Conservation (phyloP, 768 basidiomycete species). For the Tephrocybe sp. region DNA sequence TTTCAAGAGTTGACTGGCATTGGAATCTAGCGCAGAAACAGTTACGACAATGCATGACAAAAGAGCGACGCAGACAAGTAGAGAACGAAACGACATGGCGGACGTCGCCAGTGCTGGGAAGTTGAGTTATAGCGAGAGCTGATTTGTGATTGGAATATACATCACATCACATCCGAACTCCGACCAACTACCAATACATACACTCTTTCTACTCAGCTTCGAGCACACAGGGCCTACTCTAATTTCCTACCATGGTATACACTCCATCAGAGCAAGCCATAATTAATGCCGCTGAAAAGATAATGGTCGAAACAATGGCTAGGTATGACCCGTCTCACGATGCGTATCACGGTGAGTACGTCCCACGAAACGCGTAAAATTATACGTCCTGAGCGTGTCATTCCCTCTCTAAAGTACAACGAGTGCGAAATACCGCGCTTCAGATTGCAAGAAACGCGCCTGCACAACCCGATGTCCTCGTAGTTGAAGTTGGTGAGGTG, state of each 20-base stretch:
- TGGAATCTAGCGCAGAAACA: not conserved
- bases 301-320: constrained; percentile 74
- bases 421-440: constrained; percentile 78
- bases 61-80: constrained; percentile 41
- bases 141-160: too few species aligned
- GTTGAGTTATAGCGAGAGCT: not conserved
- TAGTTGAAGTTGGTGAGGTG: constrained; percentile 60
- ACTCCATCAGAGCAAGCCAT: constrained; percentile 46
- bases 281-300: constrained; percentile 57
- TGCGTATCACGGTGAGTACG: constrained; percentile 62
- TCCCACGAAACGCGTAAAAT: constrained; percentile 2
- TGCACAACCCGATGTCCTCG: constrained; percentile 61
- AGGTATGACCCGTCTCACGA: constrained; percentile 83
- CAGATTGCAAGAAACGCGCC: constrained; percentile 53
- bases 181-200: not conserved
- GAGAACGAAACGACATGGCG: constrained; percentile 25
- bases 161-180: not conserved
- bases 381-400: constrained; percentile 4
- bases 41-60: constrained; percentile 27
- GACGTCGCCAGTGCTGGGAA: not conserved
- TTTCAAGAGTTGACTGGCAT: not conserved
- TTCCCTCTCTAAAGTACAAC: constrained; percentile 52
- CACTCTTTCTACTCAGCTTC: constrained; percentile 9
- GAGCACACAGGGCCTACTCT: not conserved
- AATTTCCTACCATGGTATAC: constrained; percentile 41